Conservation (phyloP, 805 yeast genomes). For the Wickerhamiella parazyma region DNA sequence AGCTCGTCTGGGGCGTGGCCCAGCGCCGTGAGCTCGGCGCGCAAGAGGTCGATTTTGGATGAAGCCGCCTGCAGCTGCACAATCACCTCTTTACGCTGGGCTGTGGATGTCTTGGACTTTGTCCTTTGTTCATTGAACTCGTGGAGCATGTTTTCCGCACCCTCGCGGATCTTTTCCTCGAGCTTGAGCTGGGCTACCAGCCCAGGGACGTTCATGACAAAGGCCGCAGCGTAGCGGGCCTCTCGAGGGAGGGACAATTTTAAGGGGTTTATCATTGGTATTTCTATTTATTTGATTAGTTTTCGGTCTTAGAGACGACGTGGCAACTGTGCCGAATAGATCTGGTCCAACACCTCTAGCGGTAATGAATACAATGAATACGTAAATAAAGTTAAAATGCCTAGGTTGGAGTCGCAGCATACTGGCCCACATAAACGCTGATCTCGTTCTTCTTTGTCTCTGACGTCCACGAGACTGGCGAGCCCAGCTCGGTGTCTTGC, state of each 20-base stretch:
- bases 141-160: constrained; percentile 27
- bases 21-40: constrained; percentile 34
- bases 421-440: constrained; percentile 1
- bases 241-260: too few species aligned
- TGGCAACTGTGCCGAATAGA: too few species aligned
- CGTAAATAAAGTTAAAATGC: neutral
- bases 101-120: constrained; percentile 8
- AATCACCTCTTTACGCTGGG: constrained; percentile 12
- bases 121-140: constrained; percentile 19
- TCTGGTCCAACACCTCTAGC: too few species aligned
- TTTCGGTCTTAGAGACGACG: too few species aligned
- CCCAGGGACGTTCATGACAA: constrained; percentile 11
- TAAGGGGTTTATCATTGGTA: too few species aligned
- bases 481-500: neutral
- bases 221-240: neutral
- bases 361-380: neutral
- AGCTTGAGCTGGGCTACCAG: constrained; percentile 25
- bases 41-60: constrained; percentile 12
- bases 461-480: neutral
- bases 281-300: too few species aligned
- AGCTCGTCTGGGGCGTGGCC: constrained; percentile 20
- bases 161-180: constrained; percentile 27
- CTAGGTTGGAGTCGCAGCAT: neutral
- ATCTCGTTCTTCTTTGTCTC: neutral
- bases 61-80: constrained; percentile 18